A percentile compares a stretch with the other conserved stretches of the same genome.
Conservation (phyloP, 352 stramenopile genomes). For the Phytophthora syringae region DNA sequence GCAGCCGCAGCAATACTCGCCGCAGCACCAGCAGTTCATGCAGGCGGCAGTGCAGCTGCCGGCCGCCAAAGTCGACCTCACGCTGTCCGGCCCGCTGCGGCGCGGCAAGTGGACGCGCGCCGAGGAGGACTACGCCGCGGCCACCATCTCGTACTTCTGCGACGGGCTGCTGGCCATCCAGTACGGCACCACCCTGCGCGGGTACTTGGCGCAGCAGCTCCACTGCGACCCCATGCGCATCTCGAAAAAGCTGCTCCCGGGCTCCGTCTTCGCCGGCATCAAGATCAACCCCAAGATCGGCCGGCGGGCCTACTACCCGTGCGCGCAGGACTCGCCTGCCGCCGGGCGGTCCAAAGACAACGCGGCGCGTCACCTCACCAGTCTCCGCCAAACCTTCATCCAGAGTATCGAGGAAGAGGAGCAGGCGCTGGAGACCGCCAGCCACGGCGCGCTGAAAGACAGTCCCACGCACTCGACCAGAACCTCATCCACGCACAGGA, state of each 20-base stretch:
- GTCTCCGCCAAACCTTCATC: constrained; percentile 56
- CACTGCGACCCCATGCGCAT: constrained; percentile 83
- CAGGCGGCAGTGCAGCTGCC: constrained; percentile 1
- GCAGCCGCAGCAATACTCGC: constrained; percentile 27
- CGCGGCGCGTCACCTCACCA: constrained; percentile 45
- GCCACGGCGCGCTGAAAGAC: constrained; percentile 13
- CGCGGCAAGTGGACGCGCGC: constrained; percentile 78
- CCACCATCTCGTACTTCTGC: constrained; percentile 78
- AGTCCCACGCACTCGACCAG: constrained; percentile 15
- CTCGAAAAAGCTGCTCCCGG: constrained; percentile 80
- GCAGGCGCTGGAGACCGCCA: constrained; percentile 30
- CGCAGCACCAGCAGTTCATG: constrained; percentile 6
- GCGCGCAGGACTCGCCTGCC: constrained; percentile 49
- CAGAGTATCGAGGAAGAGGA: constrained; percentile 71
- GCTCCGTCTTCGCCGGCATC: constrained; percentile 64
- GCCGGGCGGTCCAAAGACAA: constrained; percentile 48
- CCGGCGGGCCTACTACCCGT: constrained; percentile 71
- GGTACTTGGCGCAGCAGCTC: constrained; percentile 71
- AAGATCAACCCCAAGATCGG: constrained; percentile 82
- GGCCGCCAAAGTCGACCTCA: constrained; percentile 20
- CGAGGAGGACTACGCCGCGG: constrained; percentile 70
- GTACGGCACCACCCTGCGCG: constrained; percentile 76
- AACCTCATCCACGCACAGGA: constrained; percentile 10
- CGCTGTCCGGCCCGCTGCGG: constrained; percentile 47
- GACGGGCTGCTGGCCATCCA: constrained; percentile 67